Percentiles rank a stretch among this genome's conserved stretches.
phyloP scores from a whole-genome alignment of 345 rosid genomes.

The Pistacia atlantica region DNA sequence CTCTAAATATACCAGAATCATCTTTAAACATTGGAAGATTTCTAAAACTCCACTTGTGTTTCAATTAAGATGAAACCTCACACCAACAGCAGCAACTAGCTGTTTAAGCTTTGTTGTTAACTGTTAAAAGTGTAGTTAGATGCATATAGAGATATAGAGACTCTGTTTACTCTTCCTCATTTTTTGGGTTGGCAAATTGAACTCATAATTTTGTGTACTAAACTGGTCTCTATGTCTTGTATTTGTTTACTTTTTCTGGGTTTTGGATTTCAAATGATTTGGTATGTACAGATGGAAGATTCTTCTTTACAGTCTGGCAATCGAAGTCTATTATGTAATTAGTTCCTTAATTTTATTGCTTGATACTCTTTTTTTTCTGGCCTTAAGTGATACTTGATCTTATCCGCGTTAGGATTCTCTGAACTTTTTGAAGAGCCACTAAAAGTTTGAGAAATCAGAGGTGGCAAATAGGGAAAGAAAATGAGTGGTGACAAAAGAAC shows the following conservation, averaged over 20 bases:
- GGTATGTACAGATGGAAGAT: slow-evolving; percentile 32
- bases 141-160: slow-evolving; percentile 6
- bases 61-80: slow-evolving; percentile 70
- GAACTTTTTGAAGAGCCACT: slow-evolving; percentile 6
- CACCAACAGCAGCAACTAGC: slow-evolving; percentile 68
- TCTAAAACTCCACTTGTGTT: slow-evolving; percentile 42
- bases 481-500: slow-evolving; percentile 17
- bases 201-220: too few species aligned
- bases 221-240: too few species aligned
- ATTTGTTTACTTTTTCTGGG: slow-evolving; percentile 16
- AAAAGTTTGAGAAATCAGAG: slow-evolving; percentile 1
- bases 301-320: slow-evolving; percentile 41
- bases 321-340: slow-evolving; percentile 17
- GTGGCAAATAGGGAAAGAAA: neutral
- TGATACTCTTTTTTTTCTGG: neutral
- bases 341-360: neutral
- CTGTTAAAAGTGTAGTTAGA: slow-evolving; percentile 31
- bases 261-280: slow-evolving; percentile 25
- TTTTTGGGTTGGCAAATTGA: too few species aligned
- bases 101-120: slow-evolving; percentile 34
- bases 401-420: slow-evolving; percentile 28
- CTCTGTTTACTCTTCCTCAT: slow-evolving; percentile 6
- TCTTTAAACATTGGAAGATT: slow-evolving; percentile 32
- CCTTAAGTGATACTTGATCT: neutral
- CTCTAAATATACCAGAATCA: slow-evolving; percentile 28